Base-by-base conservation (phyloP, 441 rosid species). In the Rhodomyrtus psidioides region DNA sequence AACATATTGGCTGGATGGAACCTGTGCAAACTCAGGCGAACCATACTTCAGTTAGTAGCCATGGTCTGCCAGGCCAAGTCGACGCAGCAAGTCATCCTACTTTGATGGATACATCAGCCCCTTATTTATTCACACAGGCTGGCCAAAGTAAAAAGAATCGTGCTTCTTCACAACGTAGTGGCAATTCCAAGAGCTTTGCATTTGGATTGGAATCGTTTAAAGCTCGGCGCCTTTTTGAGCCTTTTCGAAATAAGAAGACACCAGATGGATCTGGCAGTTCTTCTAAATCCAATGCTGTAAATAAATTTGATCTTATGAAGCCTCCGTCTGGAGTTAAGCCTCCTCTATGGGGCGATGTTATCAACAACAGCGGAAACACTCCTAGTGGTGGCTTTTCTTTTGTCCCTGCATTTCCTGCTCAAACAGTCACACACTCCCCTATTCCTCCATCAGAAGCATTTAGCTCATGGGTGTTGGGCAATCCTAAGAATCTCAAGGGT, bases 191-290 rank as follows among this genome's bases (percentile, higher is more conserved):
- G 82, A 82, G 74, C 83, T 83, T 83, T 57, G 87, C 91, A 70
- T 81, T 62, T 85, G 85, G 88, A 42, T 83, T 30, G 28, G 83
- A 84, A 46, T 84, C 89, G 54, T 83, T 84, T 23, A 83, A 46
- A 75, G 23, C 88, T 57, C 76, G 53, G 55, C 84, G 59, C 84
- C 42, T 83, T 12, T 55, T 83, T 55, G 85, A 87, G 59, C 75
- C 91, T 86, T 84, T 54, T 79, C 83, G 57, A 70, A 84, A 56
- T 55, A 86, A 86, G 55, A 85, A 83, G 58, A 62, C 55, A 15
- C 54, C 84, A 28, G 81, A 76, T 86, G 13, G 84, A 88, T 88
- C 93, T 74, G 82, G 91, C 86, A 88, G 85, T 87, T 88, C 90
- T 46, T 85, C 85, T 65, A 86, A 86, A 81, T n/a, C 62, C 85